Percentiles rank a stretch among this genome's conserved stretches.
phyloP scores from a whole-genome alignment of 169 alveolate species.

The Cryptosporidium ryanae region DNA sequence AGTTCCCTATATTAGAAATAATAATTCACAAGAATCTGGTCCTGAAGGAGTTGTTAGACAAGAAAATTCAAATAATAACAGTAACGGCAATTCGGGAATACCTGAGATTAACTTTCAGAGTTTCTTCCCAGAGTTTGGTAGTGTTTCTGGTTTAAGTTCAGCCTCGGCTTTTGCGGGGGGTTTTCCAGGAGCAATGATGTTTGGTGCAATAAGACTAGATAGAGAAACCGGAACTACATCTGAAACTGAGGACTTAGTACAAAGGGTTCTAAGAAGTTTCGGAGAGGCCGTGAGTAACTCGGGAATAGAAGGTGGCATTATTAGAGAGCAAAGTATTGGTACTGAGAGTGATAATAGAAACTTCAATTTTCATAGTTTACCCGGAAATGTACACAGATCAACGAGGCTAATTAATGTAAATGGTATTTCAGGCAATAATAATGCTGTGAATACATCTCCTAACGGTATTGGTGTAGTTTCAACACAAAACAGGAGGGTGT shows the following conservation, averaged over 20 bases:
- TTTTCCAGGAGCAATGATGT: conserved; percentile 75
- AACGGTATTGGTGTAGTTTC: neutral
- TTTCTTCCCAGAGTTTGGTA: neutral
- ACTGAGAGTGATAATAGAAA: conserved; percentile 10
- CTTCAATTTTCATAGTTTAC: neutral
- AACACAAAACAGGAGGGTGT: neutral
- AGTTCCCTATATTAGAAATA: conserved; percentile 56
- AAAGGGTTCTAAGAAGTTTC: conserved; percentile 58
- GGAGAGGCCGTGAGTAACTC: conserved; percentile 38
- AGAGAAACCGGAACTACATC: conserved; percentile 18
- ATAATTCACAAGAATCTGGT: conserved; percentile 5
- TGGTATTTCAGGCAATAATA: neutral
- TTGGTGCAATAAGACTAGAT: conserved; percentile 62
- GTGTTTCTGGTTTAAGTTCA: conserved; percentile 7
- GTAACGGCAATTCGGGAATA: neutral
- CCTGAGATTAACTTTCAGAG: conserved; percentile 4
- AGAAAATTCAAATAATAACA: neutral
- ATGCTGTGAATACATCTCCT: neutral
- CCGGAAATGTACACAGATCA: neutral
- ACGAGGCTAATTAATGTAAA: conserved; percentile 1
- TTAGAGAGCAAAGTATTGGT: neutral
- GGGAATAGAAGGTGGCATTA: neutral
- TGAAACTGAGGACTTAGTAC: conserved; percentile 71
- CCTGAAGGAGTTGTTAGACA: neutral
- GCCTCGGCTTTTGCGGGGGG: conserved; percentile 15